Percentiles rank a stretch among this genome's conserved stretches.
Evolutionary conservation across 371 early-diverging fungal species (phyloP).

Genomic region (Lichtheimia hyalospora): DNA sequence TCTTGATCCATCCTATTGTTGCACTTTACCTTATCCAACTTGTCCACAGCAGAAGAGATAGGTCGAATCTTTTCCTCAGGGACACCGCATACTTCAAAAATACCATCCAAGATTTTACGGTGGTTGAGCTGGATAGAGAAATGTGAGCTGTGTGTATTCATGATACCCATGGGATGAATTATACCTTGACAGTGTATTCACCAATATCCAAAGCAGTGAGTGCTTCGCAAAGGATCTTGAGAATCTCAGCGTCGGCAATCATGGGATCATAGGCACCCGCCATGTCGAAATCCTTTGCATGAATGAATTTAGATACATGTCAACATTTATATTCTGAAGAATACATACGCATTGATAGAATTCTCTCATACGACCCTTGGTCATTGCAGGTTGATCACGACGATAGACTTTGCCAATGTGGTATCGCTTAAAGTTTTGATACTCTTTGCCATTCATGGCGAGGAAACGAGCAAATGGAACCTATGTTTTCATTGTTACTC

Average conservation of each 20-base stretch:
- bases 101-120: slow-evolving; percentile 95
- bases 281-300: slow-evolving; percentile 93
- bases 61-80: slow-evolving; percentile 81
- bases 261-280: slow-evolving; percentile 95
- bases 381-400: slow-evolving; percentile 98
- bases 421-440: slow-evolving; percentile 94
- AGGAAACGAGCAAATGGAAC: slow-evolving; percentile 98
- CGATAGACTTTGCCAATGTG: slow-evolving; percentile 99
- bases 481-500: background rate
- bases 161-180: background rate
- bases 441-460: slow-evolving; percentile 86
- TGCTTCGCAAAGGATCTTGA: slow-evolving; percentile 86
- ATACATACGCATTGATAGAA: slow-evolving; percentile 93
- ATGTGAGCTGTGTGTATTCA: slow-evolving; percentile 7
- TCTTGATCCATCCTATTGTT: no score
- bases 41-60: slow-evolving; percentile 98
- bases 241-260: slow-evolving; percentile 96
- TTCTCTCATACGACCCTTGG: slow-evolving; percentile 98
- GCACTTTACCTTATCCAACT: slow-evolving; percentile 90
- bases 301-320: background rate
- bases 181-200: slow-evolving; percentile 79
- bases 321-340: background rate
- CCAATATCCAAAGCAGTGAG: slow-evolving; percentile 80
- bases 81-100: slow-evolving; percentile 96
- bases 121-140: slow-evolving; percentile 81